Conservation (phyloP, 164 flowering plant genomes). For the Aristolochia californica region DNA sequence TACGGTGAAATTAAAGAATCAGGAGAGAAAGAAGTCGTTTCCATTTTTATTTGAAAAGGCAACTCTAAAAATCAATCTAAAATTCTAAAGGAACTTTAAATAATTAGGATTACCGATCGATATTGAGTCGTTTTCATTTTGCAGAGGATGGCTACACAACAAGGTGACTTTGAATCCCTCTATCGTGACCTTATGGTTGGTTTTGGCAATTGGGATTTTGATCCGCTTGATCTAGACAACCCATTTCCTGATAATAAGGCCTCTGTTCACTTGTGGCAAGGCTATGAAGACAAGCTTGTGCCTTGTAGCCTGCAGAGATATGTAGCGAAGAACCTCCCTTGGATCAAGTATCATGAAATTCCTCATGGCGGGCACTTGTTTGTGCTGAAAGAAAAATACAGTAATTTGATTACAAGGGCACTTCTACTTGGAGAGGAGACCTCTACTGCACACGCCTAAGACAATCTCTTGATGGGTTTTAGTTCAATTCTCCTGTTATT, state of each 20-base stretch:
- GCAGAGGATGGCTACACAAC: conserved; percentile 13
- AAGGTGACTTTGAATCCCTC: conserved; percentile 44
- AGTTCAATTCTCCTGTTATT: too few species aligned
- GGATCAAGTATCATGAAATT: conserved; percentile 69
- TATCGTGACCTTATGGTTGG: conserved; percentile 49
- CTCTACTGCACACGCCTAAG: too few species aligned
- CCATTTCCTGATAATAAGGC: conserved; percentile 52
- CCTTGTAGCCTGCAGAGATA: conserved; percentile 40
- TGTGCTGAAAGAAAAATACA: conserved; percentile 5
- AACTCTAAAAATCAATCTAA: too few species aligned
- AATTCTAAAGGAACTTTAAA: too few species aligned
- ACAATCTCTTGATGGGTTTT: too few species aligned
- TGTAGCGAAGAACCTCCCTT: conserved; percentile 45
- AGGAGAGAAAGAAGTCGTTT: too few species aligned
- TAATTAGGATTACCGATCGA: too few species aligned
- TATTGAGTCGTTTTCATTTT: too few species aligned
- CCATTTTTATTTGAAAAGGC: too few species aligned
- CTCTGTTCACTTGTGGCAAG: conserved; percentile 78
- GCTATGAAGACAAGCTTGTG: conserved; percentile 50
- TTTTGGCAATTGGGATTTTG: conserved; percentile 65
- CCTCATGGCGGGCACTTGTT: conserved; percentile 33
- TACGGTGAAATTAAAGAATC: too few species aligned
- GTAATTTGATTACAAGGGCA: conserved; percentile 37
- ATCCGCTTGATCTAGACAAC: conserved; percentile 48
- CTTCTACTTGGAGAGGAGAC: conserved; percentile 31